Conservation (phyloP, 129 eudicot species). For the Erigeron canadensis region DNA sequence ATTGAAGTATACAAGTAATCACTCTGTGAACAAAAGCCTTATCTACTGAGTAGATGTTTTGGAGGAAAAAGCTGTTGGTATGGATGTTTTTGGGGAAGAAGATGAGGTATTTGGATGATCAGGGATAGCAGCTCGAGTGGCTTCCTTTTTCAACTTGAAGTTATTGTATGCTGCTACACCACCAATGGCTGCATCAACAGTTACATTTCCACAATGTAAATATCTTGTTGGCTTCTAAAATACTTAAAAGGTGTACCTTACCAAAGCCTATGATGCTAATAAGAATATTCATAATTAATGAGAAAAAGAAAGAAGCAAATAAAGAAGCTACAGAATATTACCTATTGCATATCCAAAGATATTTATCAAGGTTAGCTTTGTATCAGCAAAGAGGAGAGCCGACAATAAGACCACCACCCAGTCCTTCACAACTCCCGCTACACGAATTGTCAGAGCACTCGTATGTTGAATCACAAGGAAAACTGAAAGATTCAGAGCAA, state of each 20-base stretch:
- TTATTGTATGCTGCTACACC: conserved; percentile 97
- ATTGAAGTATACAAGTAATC: not conserved
- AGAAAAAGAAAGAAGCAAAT: not conserved
- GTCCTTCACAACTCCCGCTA: conserved; percentile 97
- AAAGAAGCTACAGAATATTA: conserved; percentile 35
- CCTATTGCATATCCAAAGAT: conserved; percentile 92
- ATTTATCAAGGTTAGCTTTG: conserved; percentile 81
- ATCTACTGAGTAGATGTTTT: conserved; percentile 31
- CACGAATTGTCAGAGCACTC: conserved; percentile 95
- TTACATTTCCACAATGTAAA: not conserved
- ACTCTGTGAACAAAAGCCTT: too few species aligned
- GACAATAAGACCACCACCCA: conserved; percentile 96
- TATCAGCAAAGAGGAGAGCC: conserved; percentile 91
- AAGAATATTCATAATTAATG: not conserved
- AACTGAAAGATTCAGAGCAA: conserved; percentile 90
- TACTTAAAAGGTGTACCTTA: not conserved
- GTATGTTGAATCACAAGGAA: conserved; percentile 93
- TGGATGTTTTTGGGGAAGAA: not conserved
- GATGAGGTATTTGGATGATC: conserved; percentile 31
- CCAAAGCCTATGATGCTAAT: too few species aligned
- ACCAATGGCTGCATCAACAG: conserved; percentile 73
- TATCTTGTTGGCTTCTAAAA: not conserved
- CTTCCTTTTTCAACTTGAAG: conserved; percentile 82
- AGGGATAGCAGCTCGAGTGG: conserved; percentile 36
- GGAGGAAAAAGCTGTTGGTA: conserved; percentile 42